Conservation (phyloP, 2,329 filamentous ascomycete species). For the Talaromyces sp. region DNA sequence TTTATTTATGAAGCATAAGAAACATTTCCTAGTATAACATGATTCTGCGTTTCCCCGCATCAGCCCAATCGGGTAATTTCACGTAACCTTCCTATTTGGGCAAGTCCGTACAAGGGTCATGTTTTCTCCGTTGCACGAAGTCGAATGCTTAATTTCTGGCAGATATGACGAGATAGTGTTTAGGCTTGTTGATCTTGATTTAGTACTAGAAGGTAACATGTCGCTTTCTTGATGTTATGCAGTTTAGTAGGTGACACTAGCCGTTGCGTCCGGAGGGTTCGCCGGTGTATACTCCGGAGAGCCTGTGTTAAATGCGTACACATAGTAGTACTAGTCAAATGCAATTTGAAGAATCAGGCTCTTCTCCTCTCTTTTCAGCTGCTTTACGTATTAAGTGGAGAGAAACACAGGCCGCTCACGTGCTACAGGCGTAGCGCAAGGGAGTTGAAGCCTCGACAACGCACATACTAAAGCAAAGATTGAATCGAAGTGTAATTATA, state of each 20-base stretch:
- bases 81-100: constrained; percentile 12
- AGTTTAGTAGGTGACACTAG: not conserved
- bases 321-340: too few relatives aligned
- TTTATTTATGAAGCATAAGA: not conserved
- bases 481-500: too few relatives aligned
- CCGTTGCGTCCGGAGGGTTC: not conserved
- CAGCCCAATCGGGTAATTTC: constrained; percentile 13
- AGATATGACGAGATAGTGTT: not conserved
- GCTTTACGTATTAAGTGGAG: too few relatives aligned
- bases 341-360: not conserved
- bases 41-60: not conserved
- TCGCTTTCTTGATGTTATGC: not conserved
- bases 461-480: not conserved
- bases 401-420: too few relatives aligned
- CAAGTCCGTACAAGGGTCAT: not conserved
- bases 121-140: not conserved
- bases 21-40: not conserved
- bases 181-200: not conserved
- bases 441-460: not conserved
- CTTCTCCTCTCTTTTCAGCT: too few relatives aligned
- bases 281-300: too few relatives aligned
- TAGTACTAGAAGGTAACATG: not conserved
- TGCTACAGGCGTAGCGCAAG: too few relatives aligned
- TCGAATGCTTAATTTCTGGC: not conserved
- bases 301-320: too few relatives aligned